phyloP scores from a whole-genome alignment of 495 filamentous ascomycete species.

The Neurospora terricola region DNA sequence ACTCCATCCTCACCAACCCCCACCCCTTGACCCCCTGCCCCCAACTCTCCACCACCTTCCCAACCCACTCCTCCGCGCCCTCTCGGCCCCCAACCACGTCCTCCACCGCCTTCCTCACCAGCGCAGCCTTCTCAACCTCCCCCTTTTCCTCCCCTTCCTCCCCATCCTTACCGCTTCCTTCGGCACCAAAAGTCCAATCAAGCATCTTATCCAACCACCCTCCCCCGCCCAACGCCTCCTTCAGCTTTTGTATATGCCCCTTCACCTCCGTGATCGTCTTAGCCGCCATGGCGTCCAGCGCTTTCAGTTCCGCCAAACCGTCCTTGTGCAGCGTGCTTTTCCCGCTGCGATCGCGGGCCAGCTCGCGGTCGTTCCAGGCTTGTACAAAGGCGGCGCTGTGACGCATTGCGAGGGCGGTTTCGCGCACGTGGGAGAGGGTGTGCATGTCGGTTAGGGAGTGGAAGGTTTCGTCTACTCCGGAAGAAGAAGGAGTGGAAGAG shows the following conservation, averaged over 20 bases:
- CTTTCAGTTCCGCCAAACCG: slow-evolving; percentile 26
- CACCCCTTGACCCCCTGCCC: slow-evolving; percentile 33
- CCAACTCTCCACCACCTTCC: slow-evolving; percentile 34
- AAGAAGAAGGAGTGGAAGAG: not conserved
- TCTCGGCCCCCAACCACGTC: slow-evolving; percentile 17
- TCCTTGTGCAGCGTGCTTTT: slow-evolving; percentile 25
- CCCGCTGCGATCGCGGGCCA: slow-evolving; percentile 28
- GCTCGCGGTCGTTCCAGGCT: slow-evolving; percentile 24
- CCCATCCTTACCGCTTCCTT: not conserved
- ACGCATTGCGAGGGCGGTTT: slow-evolving; percentile 26
- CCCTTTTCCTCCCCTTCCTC: too few species aligned
- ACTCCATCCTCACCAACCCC: slow-evolving; percentile 24
- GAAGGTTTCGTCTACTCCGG: not conserved
- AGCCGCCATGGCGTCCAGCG: slow-evolving; percentile 17
- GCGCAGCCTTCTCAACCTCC: not conserved
- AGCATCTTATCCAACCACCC: slow-evolving; percentile 33
- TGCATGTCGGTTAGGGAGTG: slow-evolving; percentile 13
- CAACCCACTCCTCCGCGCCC: slow-evolving; percentile 31
- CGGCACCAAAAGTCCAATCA: slow-evolving; percentile 11
- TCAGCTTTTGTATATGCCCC: slow-evolving; percentile 21
- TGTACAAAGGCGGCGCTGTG: slow-evolving; percentile 24
- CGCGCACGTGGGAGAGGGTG: slow-evolving; percentile 24
- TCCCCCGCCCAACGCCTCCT: slow-evolving; percentile 19
- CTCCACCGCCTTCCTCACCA: slow-evolving; percentile 12
- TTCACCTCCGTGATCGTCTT: slow-evolving; percentile 23